Evolutionary conservation across 495 filamentous ascomycete species (phyloP), one percentile per base, ranked within the genome.

Genomic region (Penicillium steckii): DNA sequence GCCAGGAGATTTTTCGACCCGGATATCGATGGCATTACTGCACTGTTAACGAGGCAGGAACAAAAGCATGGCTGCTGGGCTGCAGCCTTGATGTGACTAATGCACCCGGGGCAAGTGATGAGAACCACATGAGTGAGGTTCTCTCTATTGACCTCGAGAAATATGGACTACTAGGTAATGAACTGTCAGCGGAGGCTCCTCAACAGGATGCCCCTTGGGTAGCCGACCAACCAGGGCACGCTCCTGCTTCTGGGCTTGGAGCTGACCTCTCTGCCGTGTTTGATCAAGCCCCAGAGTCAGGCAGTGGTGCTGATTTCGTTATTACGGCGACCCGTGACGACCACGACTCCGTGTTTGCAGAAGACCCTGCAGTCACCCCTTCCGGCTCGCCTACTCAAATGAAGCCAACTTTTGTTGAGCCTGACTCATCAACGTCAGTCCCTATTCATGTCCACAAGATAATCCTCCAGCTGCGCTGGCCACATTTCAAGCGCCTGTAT

Each of bases 1-100:
- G 94, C 8, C 86, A 86, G 23, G 95, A 97, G 63, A 87, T 97
- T 21, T 97, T 97, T 71, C 78, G 87, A 46, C 78, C 83, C 1
- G 86, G 86, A 8, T 97, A 91, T 66, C 84, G 91, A 44, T 97
- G 95, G 95, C 93, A 97, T 67, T 98, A 98, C 65, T 97, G 94
- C 65, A 91, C 90, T 0, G 85, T 95, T 68, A 91, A 96, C 64
- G 84, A 94, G 55, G 86, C 91, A 48, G 91, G 90, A 1, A 97
- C 94, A 2, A 96, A 95, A 59, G 93, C 91, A 8, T 98, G 95
- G 90, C 74, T 98, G 7, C 78, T 98, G n/a, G 94, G 94, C 18
- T 96, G 91, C 63, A 85, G 85, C 8, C 88, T 85, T 3, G 90
- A 96, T 51, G 48, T 73, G 22, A 63, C 73, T 0, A 74, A 72